Conservation (phyloP, 2,329 filamentous ascomycete genomes). For the Aureobasidium namibiae region DNA sequence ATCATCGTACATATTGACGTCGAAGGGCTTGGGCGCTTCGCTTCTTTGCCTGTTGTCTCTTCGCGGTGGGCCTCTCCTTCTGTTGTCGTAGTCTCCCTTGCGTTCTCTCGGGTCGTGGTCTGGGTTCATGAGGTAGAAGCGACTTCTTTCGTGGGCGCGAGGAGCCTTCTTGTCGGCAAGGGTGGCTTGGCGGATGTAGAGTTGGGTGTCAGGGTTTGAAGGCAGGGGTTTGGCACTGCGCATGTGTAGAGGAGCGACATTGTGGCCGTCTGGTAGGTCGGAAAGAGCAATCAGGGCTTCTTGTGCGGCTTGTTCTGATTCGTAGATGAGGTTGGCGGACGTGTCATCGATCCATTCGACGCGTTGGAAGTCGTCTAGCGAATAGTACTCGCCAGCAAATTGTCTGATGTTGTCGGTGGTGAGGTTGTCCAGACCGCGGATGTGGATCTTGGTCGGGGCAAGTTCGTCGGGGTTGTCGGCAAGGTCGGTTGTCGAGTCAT, state of each 20-base stretch:
- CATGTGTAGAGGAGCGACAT: slow-evolving; percentile 45
- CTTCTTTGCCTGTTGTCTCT: slow-evolving; percentile 49
- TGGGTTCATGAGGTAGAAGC: slow-evolving; percentile 88
- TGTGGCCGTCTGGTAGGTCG: slow-evolving; percentile 27
- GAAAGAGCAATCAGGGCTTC: slow-evolving; percentile 45
- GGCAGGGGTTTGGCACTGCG: slow-evolving; percentile 62
- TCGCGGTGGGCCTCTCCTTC: slow-evolving; percentile 39
- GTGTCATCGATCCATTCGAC: slow-evolving; percentile 95
- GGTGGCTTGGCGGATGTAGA: slow-evolving; percentile 68
- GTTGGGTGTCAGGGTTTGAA: slow-evolving; percentile 57
- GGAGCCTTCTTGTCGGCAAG: slow-evolving; percentile 69
- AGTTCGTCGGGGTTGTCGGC: slow-evolving; percentile 23
- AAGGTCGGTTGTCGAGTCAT: slow-evolving; percentile 22
- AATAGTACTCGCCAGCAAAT: slow-evolving; percentile 59
- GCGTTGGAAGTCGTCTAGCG: slow-evolving; percentile 45
- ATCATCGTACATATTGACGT: slow-evolving; percentile 79
- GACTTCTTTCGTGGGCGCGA: slow-evolving; percentile 70
- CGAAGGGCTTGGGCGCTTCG: slow-evolving; percentile 42
- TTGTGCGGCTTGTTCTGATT: slow-evolving; percentile 43
- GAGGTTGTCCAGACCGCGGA: slow-evolving; percentile 74
- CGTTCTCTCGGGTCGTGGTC: slow-evolving; percentile 77
- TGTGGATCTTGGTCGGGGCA: slow-evolving; percentile 62
- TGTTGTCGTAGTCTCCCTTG: slow-evolving; percentile 26
- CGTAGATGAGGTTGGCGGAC: slow-evolving; percentile 79
- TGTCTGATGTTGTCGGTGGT: slow-evolving; percentile 71